A percentile compares a stretch with the other conserved stretches of the same genome.
These are phyloP conservation scores for Globisporangium echinulatum DNA, from an alignment of 352 stramenopile species.

Conservation along the genomic window DNA sequence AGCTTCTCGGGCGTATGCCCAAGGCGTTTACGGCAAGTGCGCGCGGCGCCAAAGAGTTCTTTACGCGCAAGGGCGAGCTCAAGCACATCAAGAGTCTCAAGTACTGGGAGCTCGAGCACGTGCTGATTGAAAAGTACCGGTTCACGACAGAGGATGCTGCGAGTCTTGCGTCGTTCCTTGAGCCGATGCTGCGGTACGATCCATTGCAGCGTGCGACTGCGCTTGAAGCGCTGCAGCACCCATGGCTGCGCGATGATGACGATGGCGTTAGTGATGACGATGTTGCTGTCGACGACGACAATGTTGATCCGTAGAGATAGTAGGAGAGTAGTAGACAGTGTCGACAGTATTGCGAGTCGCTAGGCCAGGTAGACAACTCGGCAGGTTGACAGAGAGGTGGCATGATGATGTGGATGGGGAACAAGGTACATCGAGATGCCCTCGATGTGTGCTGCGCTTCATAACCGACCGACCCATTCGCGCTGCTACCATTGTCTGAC, in stretches of 20 bases:
- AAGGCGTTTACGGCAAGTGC: slow-evolving; percentile 80
- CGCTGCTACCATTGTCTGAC: no score
- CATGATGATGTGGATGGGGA: no score
- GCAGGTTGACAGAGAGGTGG: background rate
- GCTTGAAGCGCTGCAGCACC: slow-evolving; percentile 90
- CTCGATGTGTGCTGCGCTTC: no score
- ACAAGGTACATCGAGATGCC: no score
- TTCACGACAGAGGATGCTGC: slow-evolving; percentile 85
- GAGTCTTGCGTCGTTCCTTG: slow-evolving; percentile 91
- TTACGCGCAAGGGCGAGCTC: slow-evolving; percentile 95
- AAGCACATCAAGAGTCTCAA: slow-evolving; percentile 98
- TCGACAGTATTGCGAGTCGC: no score
- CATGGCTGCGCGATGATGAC: slow-evolving; percentile 79
- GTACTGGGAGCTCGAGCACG: slow-evolving; percentile 95
- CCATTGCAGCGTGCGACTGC: slow-evolving; percentile 88
- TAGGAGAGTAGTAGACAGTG: background rate
- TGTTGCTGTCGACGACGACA: slow-evolving; percentile 11
- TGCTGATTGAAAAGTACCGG: slow-evolving; percentile 96
- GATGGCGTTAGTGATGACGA: slow-evolving; percentile 10
- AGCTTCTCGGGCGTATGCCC: slow-evolving; percentile 96
- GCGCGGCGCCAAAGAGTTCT: slow-evolving; percentile 93
- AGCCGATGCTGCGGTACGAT: slow-evolving; percentile 90
- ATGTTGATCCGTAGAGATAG: slow-evolving; percentile 6
- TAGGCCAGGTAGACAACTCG: background rate
- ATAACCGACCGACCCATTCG: no score